Conservation (phyloP, 805 yeast species). For the Metschnikowia borealis region DNA sequence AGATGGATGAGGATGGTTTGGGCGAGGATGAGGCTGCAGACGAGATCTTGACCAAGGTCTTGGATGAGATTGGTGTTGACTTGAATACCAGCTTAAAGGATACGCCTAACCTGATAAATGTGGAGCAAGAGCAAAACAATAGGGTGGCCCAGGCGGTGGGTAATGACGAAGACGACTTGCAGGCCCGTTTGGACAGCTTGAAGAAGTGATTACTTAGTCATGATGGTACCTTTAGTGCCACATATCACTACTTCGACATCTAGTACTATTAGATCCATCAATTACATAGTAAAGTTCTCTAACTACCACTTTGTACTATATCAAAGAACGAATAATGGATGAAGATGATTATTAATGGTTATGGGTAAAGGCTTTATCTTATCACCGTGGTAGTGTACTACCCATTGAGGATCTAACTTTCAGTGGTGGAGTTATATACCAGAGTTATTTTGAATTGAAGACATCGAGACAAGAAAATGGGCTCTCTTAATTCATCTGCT, state of each 20-base stretch:
- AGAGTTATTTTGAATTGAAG: neutral
- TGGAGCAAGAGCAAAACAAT: slow-evolving; percentile 17
- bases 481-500: no score
- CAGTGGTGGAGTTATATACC: neutral
- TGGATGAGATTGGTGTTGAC: slow-evolving; percentile 95
- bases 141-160: slow-evolving; percentile 57
- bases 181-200: slow-evolving; percentile 81
- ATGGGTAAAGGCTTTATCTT: no score
- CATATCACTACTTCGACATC: no score
- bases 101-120: slow-evolving; percentile 37
- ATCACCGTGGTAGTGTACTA: no score
- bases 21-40: slow-evolving; percentile 87
- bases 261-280: no score
- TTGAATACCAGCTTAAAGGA: slow-evolving; percentile 49
- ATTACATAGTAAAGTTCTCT: no score
- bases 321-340: no score
- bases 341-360: no score
- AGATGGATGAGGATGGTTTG: slow-evolving; percentile 65
- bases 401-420: no score
- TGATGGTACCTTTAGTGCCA: neutral
- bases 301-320: no score
- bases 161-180: slow-evolving; percentile 75
- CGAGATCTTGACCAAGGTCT: slow-evolving; percentile 83
- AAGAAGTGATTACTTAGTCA: slow-evolving; percentile 34
- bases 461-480: no score